Percentiles rank a stretch among this genome's conserved stretches.
These are phyloP conservation scores for Detonula confervacea DNA, from an alignment of 352 stramenopile genomes.

Conservation along the genomic window DNA sequence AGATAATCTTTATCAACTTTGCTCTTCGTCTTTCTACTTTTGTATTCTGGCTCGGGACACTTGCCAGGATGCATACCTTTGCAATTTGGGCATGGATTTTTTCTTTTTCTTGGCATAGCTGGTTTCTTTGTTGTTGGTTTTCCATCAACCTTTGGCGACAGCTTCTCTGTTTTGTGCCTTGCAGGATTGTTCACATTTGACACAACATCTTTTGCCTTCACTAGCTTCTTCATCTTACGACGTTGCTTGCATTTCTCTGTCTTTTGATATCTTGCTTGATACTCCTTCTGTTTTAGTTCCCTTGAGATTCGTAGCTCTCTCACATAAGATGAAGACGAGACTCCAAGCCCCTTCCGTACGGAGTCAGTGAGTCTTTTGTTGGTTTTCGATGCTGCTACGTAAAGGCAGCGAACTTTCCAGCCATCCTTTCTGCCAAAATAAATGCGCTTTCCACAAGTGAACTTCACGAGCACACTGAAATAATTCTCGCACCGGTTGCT, in stretches of 20 bases:
- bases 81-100: constrained; percentile 28
- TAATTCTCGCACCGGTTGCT: constrained; percentile 28
- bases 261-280: not conserved
- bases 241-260: not conserved
- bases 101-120: not conserved
- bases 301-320: not conserved
- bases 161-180: constrained; percentile 9
- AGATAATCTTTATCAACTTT: not conserved
- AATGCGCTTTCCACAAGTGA: constrained; percentile 12
- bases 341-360: not conserved
- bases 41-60: constrained; percentile 5
- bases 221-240: not conserved
- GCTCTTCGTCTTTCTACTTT: not conserved
- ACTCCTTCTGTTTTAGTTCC: constrained; percentile 1
- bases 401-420: not conserved
- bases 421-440: constrained; percentile 22
- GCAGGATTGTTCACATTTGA: not conserved
- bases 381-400: not conserved
- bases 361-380: not conserved
- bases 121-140: not conserved
- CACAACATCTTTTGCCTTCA: constrained; percentile 1
- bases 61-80: constrained; percentile 1
- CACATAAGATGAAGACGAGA: not conserved
- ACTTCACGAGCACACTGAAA: constrained; percentile 23
- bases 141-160: constrained; percentile 9